These are phyloP conservation scores for Pythium apleroticum DNA, from an alignment of 352 stramenopile genomes.

Conservation along the genomic window DNA sequence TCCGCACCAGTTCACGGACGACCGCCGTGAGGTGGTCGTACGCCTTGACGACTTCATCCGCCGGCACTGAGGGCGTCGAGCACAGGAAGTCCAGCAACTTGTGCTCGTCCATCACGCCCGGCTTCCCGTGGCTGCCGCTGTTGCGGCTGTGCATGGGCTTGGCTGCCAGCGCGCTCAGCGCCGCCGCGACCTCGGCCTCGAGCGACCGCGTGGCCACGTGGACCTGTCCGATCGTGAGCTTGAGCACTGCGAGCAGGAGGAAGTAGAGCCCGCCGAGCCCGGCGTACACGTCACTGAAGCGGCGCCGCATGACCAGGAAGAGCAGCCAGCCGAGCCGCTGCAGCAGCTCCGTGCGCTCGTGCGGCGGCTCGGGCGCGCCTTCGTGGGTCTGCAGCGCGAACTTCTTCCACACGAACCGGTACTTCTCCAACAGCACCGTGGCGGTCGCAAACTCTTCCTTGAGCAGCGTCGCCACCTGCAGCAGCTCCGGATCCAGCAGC, in stretches of 20 bases:
- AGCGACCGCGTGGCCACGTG: constrained; percentile 40
- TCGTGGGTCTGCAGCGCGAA: constrained; percentile 28
- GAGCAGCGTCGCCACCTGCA: constrained; percentile 65
- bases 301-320: constrained; percentile 62
- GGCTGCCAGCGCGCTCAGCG: constrained; percentile 58
- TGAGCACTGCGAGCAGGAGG: constrained; percentile 70
- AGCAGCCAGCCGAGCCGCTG: constrained; percentile 76
- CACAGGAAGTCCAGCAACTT: constrained; percentile 32
- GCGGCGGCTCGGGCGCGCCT: background rate
- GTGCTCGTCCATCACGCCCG: constrained; percentile 16
- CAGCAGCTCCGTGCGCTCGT: constrained; percentile 38
- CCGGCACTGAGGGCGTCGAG: constrained; percentile 30
- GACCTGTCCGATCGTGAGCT: constrained; percentile 51
- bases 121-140: background rate
- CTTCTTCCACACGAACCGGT: constrained; percentile 56
- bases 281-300: constrained; percentile 41
- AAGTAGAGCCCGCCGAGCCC: constrained; percentile 77
- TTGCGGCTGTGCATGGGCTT: constrained; percentile 2
- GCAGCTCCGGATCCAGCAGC: constrained; percentile 66
- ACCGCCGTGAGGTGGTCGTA: constrained; percentile 14
- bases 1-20: constrained; percentile 16
- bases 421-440: constrained; percentile 80
- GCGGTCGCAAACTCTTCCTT: constrained; percentile 83
- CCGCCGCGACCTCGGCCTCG: constrained; percentile 76
- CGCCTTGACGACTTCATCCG: constrained; percentile 23